Evolutionary conservation across 2,329 filamentous ascomycete genomes (phyloP).

Genomic region (Nannizzia gypsea): DNA sequence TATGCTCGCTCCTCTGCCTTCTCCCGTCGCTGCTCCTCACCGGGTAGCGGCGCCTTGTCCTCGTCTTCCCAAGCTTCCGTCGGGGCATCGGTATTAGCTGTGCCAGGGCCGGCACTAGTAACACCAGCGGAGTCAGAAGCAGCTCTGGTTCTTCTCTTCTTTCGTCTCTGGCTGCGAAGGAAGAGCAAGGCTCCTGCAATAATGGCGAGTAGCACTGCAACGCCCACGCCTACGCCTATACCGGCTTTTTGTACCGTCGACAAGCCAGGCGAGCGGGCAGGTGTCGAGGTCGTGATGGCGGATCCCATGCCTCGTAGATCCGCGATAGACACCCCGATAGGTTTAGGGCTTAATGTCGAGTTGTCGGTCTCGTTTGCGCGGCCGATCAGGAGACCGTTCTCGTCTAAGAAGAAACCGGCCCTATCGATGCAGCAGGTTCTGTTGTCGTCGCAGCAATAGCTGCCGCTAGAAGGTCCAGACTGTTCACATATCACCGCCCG

Average conservation of each 20-base stretch:
- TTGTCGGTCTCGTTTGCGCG: not conserved
- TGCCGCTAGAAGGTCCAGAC: not conserved
- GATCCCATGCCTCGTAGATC: not conserved
- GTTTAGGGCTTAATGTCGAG: not conserved
- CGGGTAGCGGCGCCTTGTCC: not conserved
- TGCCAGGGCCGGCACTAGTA: not conserved
- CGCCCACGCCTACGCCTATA: not conserved
- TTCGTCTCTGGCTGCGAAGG: not conserved
- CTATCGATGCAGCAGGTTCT: constrained; percentile 2
- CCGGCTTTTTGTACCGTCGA: not conserved
- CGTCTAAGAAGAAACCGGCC: not conserved
- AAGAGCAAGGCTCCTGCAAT: not conserved
- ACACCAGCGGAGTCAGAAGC: not conserved
- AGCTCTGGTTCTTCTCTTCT: not conserved
- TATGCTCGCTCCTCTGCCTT: not conserved
- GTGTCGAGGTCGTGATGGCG: not conserved
- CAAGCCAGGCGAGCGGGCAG: not conserved
- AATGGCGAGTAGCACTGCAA: not conserved
- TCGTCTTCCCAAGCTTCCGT: not conserved
- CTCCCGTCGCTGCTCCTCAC: not conserved
- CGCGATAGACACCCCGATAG: not conserved
- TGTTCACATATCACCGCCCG: not conserved
- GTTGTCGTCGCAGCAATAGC: constrained; percentile 4
- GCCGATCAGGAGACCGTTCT: not conserved
- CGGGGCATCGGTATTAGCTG: not conserved